Evolutionary conservation across 345 rosid species (phyloP).

Genomic region (Firmiana major): DNA sequence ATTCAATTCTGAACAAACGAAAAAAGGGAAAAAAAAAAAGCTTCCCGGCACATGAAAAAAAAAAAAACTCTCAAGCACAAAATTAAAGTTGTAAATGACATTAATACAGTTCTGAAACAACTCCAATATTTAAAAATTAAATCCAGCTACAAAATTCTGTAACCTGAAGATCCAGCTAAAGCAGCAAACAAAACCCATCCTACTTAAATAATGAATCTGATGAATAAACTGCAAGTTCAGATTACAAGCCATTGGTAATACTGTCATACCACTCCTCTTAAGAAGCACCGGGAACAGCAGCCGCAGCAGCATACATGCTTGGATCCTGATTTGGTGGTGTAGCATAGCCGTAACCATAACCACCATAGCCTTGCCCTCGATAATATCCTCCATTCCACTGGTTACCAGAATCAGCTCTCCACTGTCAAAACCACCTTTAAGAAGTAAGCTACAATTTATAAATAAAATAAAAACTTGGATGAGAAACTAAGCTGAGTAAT

Average conservation of each 20-base stretch:
- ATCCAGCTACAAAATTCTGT: constrained; percentile 43
- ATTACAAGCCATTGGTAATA: constrained; percentile 12
- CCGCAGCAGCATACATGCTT: constrained; percentile 45
- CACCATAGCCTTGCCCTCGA: constrained; percentile 62
- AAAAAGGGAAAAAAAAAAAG: not conserved
- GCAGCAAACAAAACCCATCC: constrained; percentile 24
- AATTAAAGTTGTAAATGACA: constrained; percentile 13
- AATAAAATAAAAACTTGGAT: not conserved
- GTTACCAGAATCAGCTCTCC: constrained; percentile 63
- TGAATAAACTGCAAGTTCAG: constrained; percentile 16
- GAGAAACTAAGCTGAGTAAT: not conserved
- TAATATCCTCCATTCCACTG: constrained; percentile 78
- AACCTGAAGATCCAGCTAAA: constrained; percentile 21
- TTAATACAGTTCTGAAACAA: constrained; percentile 28
- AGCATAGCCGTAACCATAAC: constrained; percentile 49
- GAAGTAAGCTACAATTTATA: not conserved
- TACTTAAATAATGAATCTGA: constrained; percentile 18
- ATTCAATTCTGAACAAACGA: not conserved
- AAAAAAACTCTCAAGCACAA: constrained; percentile 19
- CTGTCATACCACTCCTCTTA: constrained; percentile 22
- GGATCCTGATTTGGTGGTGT: constrained; percentile 44
- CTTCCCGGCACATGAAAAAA: constrained; percentile 12
- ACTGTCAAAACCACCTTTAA: constrained; percentile 39
- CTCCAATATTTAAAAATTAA: constrained; percentile 23
- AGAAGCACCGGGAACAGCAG: constrained; percentile 71